These are phyloP conservation scores for Lippia alba DNA, from an alignment of 305 asterid genomes.

Conservation along the genomic window DNA sequence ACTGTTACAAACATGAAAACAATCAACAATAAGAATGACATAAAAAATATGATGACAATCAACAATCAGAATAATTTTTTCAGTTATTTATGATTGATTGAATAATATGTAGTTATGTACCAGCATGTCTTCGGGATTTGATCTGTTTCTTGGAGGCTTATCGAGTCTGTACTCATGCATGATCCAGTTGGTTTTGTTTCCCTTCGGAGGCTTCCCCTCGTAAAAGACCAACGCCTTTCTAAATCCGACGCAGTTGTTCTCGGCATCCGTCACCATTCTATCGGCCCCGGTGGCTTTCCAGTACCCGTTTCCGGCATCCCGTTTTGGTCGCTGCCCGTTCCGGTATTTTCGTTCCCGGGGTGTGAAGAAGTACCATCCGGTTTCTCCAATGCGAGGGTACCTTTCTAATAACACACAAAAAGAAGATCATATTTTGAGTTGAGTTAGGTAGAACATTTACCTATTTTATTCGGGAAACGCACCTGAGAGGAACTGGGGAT, in stretches of 20 bases:
- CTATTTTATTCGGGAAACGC: neutral
- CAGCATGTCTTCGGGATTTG: neutral
- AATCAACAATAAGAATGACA: too few species aligned
- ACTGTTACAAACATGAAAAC: neutral
- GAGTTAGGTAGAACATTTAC: too few species aligned
- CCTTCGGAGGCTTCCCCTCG: neutral
- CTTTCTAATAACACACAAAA: neutral
- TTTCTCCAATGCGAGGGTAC: constrained; percentile 10
- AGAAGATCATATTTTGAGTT: too few species aligned
- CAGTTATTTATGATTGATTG: too few species aligned
- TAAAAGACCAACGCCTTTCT: constrained; percentile 25
- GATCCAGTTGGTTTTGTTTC: constrained; percentile 28
- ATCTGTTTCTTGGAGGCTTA: neutral
- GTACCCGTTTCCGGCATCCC: constrained; percentile 14
- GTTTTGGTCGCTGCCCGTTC: constrained; percentile 23
- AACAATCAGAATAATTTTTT: too few species aligned
- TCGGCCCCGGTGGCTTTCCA: constrained; percentile 33
- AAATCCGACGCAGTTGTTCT: neutral
- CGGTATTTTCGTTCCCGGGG: constrained; percentile 28
- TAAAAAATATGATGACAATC: too few species aligned
- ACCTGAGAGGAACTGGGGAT: neutral
- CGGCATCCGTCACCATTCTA: neutral
- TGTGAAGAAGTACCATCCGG: constrained; percentile 29
- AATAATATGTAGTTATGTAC: neutral
- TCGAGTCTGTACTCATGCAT: constrained; percentile 32